These are phyloP conservation scores for Rhododendron kiyosumense DNA, from an alignment of 148 eudicot genomes.

Conservation along the genomic window DNA sequence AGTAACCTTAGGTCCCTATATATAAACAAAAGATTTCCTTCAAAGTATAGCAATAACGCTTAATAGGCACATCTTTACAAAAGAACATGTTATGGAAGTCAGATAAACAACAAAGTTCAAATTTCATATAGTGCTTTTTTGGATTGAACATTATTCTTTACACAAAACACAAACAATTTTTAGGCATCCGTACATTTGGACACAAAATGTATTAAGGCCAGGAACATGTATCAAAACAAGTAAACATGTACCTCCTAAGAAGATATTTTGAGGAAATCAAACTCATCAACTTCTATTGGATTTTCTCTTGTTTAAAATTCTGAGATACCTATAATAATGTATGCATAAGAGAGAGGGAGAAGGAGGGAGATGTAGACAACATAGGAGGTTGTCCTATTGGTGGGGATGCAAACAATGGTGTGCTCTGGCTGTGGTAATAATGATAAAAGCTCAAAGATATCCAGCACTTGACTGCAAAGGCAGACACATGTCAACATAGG, in stretches of 20 bases:
- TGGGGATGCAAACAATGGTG: background rate
- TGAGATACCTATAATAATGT: background rate
- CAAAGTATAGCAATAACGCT: background rate
- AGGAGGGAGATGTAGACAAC: background rate
- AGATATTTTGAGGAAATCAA: background rate
- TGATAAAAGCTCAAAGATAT: background rate
- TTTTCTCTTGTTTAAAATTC: background rate
- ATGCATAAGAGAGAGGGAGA: background rate
- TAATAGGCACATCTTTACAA: background rate
- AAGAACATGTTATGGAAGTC: too few species aligned
- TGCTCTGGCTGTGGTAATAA: background rate
- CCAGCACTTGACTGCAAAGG: background rate
- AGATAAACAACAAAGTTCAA: background rate
- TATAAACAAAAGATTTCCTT: background rate
- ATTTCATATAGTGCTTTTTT: background rate
- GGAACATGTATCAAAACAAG: background rate
- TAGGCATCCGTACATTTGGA: background rate
- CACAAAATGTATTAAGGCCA: background rate
- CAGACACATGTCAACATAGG: background rate
- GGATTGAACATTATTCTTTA: too few species aligned
- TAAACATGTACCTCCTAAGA: background rate
- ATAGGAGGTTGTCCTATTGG: background rate
- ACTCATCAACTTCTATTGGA: background rate
- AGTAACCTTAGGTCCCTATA: background rate
- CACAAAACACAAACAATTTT: too few species aligned